Evolutionary conservation across 805 yeast genomes (phyloP).

Genomic region (Huiozyma naganishii): DNA sequence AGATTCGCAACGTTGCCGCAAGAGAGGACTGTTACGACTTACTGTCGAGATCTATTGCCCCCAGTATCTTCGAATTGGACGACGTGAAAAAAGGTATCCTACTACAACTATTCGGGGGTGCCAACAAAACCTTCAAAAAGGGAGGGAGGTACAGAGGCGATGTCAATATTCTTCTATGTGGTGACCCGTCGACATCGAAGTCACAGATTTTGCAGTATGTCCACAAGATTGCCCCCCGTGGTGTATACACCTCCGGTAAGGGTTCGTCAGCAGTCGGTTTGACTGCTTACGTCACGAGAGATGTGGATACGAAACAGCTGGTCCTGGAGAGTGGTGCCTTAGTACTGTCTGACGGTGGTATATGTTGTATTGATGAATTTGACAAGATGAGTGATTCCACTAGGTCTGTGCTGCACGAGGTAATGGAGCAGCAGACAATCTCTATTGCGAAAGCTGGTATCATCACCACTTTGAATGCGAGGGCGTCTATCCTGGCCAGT

Average conservation of each 20-base stretch:
- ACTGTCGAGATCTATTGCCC: slow-evolving; percentile 84
- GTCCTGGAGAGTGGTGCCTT: slow-evolving; percentile 95
- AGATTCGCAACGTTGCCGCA: slow-evolving; percentile 48
- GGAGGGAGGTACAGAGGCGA: slow-evolving; percentile 97
- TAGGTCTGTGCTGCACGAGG: slow-evolving; percentile 92
- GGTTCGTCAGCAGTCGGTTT: slow-evolving; percentile 99
- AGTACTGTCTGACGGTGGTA: slow-evolving; percentile 94
- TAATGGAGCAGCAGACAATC: slow-evolving; percentile 98
- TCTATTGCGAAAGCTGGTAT: slow-evolving; percentile 98
- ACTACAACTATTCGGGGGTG: slow-evolving; percentile 89
- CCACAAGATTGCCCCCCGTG: slow-evolving; percentile 95
- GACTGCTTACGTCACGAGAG: slow-evolving; percentile 94
- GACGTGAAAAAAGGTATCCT: slow-evolving; percentile 94
- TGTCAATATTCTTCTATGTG: slow-evolving; percentile 81
- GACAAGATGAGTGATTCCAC: slow-evolving; percentile 96
- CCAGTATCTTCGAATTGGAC: slow-evolving; percentile 92
- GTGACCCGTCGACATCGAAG: slow-evolving; percentile 97
- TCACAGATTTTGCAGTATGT: slow-evolving; percentile 91
- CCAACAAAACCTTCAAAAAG: slow-evolving; percentile 75
- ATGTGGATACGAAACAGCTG: slow-evolving; percentile 82
- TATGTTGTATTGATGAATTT: slow-evolving; percentile 97
- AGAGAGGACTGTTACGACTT: slow-evolving; percentile 79
- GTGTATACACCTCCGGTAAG: slow-evolving; percentile 95
- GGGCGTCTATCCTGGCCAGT: slow-evolving; percentile 91
- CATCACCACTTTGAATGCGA: slow-evolving; percentile 90